Percentiles rank a stretch among this genome's conserved stretches.
Conservation (phyloP, 306 rosid species). For the Prunus davidiana region DNA sequence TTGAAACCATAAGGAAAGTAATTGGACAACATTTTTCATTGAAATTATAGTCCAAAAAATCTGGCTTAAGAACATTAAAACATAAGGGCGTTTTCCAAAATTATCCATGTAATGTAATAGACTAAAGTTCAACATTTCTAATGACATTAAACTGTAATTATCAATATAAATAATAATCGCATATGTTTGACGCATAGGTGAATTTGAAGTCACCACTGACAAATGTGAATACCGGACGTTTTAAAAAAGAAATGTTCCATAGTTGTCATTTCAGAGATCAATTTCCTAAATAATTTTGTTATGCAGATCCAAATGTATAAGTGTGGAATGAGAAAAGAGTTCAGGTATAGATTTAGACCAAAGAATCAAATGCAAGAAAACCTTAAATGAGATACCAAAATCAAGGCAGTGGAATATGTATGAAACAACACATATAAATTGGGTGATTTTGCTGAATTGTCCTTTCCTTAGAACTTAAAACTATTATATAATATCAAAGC, state of each 20-base stretch:
- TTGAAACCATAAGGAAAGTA: constrained; percentile 29
- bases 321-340: background rate
- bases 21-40: constrained; percentile 23
- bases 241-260: background rate
- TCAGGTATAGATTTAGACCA: background rate
- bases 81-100: background rate
- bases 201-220: no score
- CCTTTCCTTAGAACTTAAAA: background rate
- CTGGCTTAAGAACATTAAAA: background rate
- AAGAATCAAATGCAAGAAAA: background rate
- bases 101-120: background rate
- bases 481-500: no score
- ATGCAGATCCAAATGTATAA: background rate
- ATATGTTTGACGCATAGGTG: background rate
- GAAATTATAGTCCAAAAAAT: constrained; percentile 13
- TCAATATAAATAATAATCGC: background rate
- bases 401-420: background rate
- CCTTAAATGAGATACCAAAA: background rate
- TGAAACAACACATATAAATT: background rate
- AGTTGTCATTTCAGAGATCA: background rate
- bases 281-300: background rate
- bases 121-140: background rate
- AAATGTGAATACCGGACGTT: background rate
- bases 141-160: background rate
- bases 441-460: background rate